phyloP scores from a whole-genome alignment of 139 green algal species.

The Dunaliella sp. region DNA sequence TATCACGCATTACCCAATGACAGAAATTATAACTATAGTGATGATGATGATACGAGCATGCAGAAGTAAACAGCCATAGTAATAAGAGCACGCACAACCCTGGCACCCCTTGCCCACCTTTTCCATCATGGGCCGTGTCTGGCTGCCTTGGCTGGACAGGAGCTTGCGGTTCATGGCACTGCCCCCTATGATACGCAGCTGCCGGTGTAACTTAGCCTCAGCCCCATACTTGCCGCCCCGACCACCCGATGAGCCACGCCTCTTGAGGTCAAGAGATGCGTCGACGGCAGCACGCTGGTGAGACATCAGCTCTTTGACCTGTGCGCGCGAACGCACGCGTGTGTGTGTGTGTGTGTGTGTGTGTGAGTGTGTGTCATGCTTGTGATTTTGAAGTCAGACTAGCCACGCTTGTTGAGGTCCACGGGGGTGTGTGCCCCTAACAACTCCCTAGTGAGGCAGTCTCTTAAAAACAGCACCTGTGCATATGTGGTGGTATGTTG shows the following conservation, averaged over 20 bases:
- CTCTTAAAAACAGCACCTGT: too few relatives aligned
- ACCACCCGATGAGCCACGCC: not conserved
- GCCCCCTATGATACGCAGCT: conserved; percentile 65
- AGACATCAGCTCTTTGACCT: conserved; percentile 49
- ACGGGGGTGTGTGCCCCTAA: too few relatives aligned
- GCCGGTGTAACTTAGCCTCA: conserved; percentile 49
- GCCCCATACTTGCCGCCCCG: conserved; percentile 25
- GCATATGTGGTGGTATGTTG: too few relatives aligned
- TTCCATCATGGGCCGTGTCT: conserved; percentile 88
- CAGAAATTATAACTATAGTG: too few relatives aligned
- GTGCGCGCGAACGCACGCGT: not conserved
- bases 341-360: not conserved
- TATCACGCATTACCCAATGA: too few relatives aligned
- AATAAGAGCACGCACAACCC: too few relatives aligned
- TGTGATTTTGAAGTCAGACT: too few relatives aligned
- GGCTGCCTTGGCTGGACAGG: conserved; percentile 29
- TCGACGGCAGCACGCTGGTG: conserved; percentile 46
- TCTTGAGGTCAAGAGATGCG: conserved; percentile 37
- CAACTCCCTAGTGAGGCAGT: too few relatives aligned
- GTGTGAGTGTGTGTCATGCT: not conserved
- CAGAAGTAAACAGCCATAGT: too few relatives aligned
- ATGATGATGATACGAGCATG: too few relatives aligned
- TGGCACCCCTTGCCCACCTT: conserved; percentile 56
- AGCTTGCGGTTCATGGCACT: conserved; percentile 43
- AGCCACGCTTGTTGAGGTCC: too few relatives aligned